Evolutionary conservation across 345 rosid species (phyloP).

Genomic region (Crucihimalaya himalaica): DNA sequence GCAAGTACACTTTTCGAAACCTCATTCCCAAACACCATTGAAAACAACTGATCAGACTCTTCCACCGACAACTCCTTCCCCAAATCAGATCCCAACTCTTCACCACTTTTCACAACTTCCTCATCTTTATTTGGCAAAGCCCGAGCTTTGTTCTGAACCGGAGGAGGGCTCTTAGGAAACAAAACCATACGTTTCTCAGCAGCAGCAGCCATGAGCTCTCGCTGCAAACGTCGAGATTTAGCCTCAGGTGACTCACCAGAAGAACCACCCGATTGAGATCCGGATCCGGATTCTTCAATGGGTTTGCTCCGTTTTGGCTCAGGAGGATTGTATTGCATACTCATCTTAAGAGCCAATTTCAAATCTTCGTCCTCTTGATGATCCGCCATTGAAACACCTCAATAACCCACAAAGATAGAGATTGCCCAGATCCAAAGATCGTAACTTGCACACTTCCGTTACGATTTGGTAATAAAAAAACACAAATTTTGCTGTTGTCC

Average conservation of each 20-base stretch:
- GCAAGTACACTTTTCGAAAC: slow-evolving; percentile 77
- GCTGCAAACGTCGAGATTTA: slow-evolving; percentile 60
- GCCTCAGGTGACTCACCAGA: slow-evolving; percentile 57
- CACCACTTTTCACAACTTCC: slow-evolving; percentile 37
- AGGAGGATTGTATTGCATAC: slow-evolving; percentile 88
- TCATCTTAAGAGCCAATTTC: slow-evolving; percentile 83
- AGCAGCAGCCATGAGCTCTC: slow-evolving; percentile 97
- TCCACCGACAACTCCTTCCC: slow-evolving; percentile 44
- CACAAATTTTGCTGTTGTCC: background rate
- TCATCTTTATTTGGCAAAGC: slow-evolving; percentile 21
- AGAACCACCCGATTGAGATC: slow-evolving; percentile 27
- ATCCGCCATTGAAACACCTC: slow-evolving; percentile 68
- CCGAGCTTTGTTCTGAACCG: slow-evolving; percentile 38
- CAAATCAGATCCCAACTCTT: slow-evolving; percentile 32
- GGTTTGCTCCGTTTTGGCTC: slow-evolving; percentile 97
- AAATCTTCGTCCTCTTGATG: slow-evolving; percentile 90
- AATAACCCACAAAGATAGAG: background rate
- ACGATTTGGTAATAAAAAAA: background rate
- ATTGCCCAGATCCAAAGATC: slow-evolving; percentile 15
- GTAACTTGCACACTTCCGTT: slow-evolving; percentile 10
- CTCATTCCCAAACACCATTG: slow-evolving; percentile 69
- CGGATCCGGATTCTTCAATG: slow-evolving; percentile 52
- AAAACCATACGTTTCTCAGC: slow-evolving; percentile 85
- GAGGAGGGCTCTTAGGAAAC: slow-evolving; percentile 36
- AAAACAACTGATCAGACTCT: slow-evolving; percentile 68